These are phyloP conservation scores for Neurospora hispaniola DNA, from an alignment of 495 filamentous ascomycete species.

Conservation along the genomic window DNA sequence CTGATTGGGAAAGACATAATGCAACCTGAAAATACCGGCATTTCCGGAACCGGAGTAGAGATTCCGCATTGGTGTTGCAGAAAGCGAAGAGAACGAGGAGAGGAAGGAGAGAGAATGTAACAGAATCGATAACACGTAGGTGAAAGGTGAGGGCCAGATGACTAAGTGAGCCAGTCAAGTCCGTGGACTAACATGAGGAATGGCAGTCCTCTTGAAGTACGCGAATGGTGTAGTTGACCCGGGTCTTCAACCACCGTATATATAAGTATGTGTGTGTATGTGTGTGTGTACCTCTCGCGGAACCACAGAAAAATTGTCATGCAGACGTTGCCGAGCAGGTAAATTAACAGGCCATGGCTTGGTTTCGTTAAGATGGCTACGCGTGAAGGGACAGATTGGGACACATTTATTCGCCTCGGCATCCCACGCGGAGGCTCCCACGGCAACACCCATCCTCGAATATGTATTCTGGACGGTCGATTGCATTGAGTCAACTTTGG, in stretches of 20 bases:
- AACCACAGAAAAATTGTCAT: not conserved
- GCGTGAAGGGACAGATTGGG: slow-evolving; percentile 16
- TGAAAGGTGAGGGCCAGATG: not conserved
- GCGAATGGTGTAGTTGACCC: not conserved
- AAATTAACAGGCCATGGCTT: slow-evolving; percentile 1
- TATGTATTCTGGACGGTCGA: not conserved
- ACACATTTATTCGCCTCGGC: not conserved
- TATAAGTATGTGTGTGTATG: no score
- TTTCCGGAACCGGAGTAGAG: not conserved
- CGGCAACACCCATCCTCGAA: not conserved
- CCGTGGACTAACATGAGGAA: not conserved
- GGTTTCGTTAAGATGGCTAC: not conserved
- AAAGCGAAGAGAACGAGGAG: not conserved
- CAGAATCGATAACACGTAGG: not conserved
- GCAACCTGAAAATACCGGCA: not conserved
- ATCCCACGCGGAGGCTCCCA: slow-evolving; percentile 9
- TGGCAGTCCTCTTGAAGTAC: not conserved
- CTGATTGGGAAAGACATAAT: not conserved
- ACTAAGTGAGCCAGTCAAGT: not conserved
- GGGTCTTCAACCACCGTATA: not conserved
- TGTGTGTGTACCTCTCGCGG: not conserved
- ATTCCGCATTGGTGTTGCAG: not conserved
- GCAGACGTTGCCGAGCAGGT: not conserved
- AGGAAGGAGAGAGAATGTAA: not conserved
- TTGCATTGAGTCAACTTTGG: not conserved